These are phyloP conservation scores for Fusarium sp. DNA, from an alignment of 2,329 filamentous ascomycete species.

Conservation along the genomic window DNA sequence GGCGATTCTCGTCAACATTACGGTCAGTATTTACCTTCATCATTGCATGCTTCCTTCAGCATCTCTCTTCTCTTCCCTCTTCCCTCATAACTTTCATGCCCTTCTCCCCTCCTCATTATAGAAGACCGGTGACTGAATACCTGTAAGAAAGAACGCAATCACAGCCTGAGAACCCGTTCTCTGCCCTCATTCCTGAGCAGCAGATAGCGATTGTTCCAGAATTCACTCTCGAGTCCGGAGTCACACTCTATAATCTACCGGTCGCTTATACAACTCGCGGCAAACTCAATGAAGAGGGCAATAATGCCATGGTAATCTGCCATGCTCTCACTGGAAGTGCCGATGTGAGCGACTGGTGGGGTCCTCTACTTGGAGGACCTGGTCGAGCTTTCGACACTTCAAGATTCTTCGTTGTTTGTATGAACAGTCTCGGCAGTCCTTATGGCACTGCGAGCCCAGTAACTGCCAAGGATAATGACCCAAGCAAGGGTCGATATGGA, in stretches of 20 bases:
- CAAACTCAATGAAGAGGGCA: slow-evolving; percentile 63
- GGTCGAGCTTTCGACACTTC: slow-evolving; percentile 83
- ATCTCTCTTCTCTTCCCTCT: background rate
- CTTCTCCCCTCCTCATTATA: background rate
- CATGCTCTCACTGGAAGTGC: slow-evolving; percentile 87
- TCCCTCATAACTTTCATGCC: background rate
- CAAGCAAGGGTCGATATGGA: slow-evolving; percentile 79
- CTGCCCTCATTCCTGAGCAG: slow-evolving; percentile 86
- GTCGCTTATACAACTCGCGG: slow-evolving; percentile 74
- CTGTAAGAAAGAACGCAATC: slow-evolving; percentile 69
- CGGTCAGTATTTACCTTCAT: slow-evolving; percentile 41
- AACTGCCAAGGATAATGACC: slow-evolving; percentile 85
- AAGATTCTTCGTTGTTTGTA: slow-evolving; percentile 84
- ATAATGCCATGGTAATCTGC: slow-evolving; percentile 80
- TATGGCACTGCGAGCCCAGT: slow-evolving; percentile 90
- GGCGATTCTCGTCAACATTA: slow-evolving; percentile 36
- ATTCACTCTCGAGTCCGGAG: slow-evolving; percentile 93
- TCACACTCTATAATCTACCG: slow-evolving; percentile 78
- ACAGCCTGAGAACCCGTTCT: slow-evolving; percentile 93
- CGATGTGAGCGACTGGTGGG: slow-evolving; percentile 90
- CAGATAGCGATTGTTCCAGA: slow-evolving; percentile 84
- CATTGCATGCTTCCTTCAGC: background rate
- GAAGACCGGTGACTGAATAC: slow-evolving; percentile 67
- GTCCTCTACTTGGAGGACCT: slow-evolving; percentile 78
- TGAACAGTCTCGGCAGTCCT: slow-evolving; percentile 85